Evolutionary conservation across 2,329 filamentous ascomycete species (phyloP), one percentile per base, ranked within the genome.

Genomic region (Rosellinia necatrix): DNA sequence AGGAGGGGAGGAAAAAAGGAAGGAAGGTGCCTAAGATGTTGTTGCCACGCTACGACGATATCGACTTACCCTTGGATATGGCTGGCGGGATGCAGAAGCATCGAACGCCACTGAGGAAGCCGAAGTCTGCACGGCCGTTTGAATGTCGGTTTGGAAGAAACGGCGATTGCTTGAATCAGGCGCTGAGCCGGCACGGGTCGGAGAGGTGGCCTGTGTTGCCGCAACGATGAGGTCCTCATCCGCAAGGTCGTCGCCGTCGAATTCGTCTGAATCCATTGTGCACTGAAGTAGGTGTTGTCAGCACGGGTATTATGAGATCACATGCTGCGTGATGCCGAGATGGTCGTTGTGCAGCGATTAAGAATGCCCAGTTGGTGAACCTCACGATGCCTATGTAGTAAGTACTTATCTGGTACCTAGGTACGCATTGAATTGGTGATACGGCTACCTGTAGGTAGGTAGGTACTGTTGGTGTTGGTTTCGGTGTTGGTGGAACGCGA

Each of bases 211-310:
- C 60, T 86, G 81, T 32, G 81, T 84, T 19, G 85, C 77, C 6
- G 81, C 86, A 30, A 80, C 74, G 40, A 89, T 76, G 56, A 90
- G 74, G 62, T 88, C 86, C 65, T 87, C 86, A 58, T 90, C 87
- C 49, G 82, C 80, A 49, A 88, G 79, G 60, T 82, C 81, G 55
- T 85, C 81, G 58, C 85, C 84, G 56, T 84, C 84, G 66, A 84
- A 88, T 41, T 87, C 84, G 62, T 88, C 83, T 57, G 75, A 78
- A 57, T 83, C 78, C 81, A 83, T 82, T 29, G 52, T 6, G 12
- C 19, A n/a, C n/a, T n/a, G n/a, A 8, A n/a, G 34, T 35, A 35
- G 13, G 19, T 17, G 8, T 19, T 7, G 25, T 30, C 12, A 27
- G 21, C 29, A 13, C 13, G 1, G 25, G 1, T 25, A 12, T 47